A percentile compares a stretch with the other conserved stretches of the same genome.
Evolutionary conservation across 2,329 filamentous ascomycete genomes (phyloP).

Genomic region (Chaetothyriales sp.): DNA sequence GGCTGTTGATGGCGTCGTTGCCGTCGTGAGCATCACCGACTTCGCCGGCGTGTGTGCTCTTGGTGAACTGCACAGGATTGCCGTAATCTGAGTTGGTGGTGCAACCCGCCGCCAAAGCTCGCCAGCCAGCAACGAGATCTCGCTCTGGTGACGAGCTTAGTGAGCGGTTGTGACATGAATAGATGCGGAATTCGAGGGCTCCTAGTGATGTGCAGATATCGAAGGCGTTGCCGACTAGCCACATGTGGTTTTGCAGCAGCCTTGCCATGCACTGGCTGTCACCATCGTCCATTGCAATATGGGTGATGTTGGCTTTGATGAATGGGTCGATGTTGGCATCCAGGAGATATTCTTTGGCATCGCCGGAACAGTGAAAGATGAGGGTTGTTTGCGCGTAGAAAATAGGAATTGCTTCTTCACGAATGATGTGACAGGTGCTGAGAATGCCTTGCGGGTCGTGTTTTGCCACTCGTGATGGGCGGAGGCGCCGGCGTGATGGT

Average conservation of each 20-base stretch:
- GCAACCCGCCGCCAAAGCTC: neutral
- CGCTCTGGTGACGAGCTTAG: neutral
- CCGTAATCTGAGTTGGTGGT: neutral
- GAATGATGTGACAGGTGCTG: conserved; percentile 8
- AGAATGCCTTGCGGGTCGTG: conserved; percentile 12
- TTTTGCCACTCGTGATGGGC: conserved; percentile 10
- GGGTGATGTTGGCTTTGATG: conserved; percentile 9
- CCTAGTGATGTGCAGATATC: neutral
- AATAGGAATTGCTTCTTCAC: conserved; percentile 11
- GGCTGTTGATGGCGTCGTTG: too few species aligned
- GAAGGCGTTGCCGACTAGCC: neutral
- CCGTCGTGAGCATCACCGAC: too few species aligned
- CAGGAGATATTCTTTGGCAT: conserved; percentile 10
- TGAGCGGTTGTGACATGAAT: neutral
- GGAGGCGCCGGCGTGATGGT: conserved; percentile 11
- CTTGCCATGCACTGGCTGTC: conserved; percentile 2
- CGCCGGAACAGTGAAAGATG: conserved; percentile 9
- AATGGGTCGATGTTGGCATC: conserved; percentile 9
- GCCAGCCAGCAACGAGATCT: neutral
- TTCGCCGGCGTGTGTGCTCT: too few species aligned
- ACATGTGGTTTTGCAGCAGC: neutral
- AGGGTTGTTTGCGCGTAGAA: conserved; percentile 13
- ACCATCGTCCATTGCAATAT: conserved; percentile 14
- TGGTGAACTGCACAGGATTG: too few species aligned
- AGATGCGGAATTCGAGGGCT: neutral